Percentiles rank a stretch among this genome's conserved stretches.
phyloP scores from a whole-genome alignment of 1,139 yeast species.

The Yamadazyma spencermartinsiae region DNA sequence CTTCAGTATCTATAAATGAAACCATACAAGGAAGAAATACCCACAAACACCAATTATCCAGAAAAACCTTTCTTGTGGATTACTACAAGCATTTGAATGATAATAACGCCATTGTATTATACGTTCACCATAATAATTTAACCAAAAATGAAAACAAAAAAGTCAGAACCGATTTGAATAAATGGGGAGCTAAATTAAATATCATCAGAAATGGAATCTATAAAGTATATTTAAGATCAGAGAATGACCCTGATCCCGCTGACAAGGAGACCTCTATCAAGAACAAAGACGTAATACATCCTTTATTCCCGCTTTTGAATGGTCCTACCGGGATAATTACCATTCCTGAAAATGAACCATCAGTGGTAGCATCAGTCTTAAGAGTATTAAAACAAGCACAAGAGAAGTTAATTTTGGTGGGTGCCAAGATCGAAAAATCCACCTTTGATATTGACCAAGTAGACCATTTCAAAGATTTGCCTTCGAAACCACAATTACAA shows the following conservation, averaged over 20 bases:
- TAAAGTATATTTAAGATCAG: slow-evolving; percentile 73
- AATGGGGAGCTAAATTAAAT: slow-evolving; percentile 65
- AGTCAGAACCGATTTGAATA: slow-evolving; percentile 61
- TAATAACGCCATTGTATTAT: slow-evolving; percentile 64
- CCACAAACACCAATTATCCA: slow-evolving; percentile 53
- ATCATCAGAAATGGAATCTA: slow-evolving; percentile 69
- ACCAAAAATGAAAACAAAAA: slow-evolving; percentile 64
- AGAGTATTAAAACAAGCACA: slow-evolving; percentile 61
- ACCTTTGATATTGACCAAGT: slow-evolving; percentile 56
- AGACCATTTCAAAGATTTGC: slow-evolving; percentile 68
- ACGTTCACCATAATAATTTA: slow-evolving; percentile 83
- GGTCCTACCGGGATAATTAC: slow-evolving; percentile 90
- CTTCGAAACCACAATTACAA: slow-evolving; percentile 69
- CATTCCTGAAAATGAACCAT: slow-evolving; percentile 70
- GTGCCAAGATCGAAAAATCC: slow-evolving; percentile 74
- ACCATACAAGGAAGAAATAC: slow-evolving; percentile 33
- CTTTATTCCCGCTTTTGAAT: slow-evolving; percentile 63
- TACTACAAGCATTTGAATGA: slow-evolving; percentile 72
- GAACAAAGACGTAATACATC: slow-evolving; percentile 53
- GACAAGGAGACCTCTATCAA: slow-evolving; percentile 50
- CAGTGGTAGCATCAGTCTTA: slow-evolving; percentile 58
- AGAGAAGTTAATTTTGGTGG: slow-evolving; percentile 77
- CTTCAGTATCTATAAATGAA: too few species aligned
- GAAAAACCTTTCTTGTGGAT: slow-evolving; percentile 86
- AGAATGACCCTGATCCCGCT: slow-evolving; percentile 74